A percentile compares a stretch with the other conserved stretches of the same genome.
Conservation (phyloP, 768 basidiomycete genomes). For the Lactarius quietus region DNA sequence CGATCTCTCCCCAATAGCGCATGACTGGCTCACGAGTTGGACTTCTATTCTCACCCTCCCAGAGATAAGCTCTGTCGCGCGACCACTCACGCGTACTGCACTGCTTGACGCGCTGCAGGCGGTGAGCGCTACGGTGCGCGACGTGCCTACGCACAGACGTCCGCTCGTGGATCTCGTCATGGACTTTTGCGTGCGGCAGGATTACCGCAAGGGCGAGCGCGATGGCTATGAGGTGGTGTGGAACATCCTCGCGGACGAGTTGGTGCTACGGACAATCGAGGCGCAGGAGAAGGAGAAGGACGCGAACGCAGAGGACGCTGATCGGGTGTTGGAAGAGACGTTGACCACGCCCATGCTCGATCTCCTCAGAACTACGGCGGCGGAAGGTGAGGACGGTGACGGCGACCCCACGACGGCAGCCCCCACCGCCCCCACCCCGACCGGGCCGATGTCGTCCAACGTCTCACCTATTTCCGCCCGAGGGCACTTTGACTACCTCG, state of each 20-base stretch:
- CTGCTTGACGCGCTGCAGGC: slow-evolving; percentile 54
- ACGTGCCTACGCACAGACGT: slow-evolving; percentile 62
- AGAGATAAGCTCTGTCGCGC: slow-evolving; percentile 29
- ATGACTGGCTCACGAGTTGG: slow-evolving; percentile 72
- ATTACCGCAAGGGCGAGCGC: slow-evolving; percentile 15
- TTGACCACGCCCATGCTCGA: slow-evolving; percentile 21
- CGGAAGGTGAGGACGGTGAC: slow-evolving; percentile 12
- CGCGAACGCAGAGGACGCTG: slow-evolving; percentile 23
- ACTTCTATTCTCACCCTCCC: slow-evolving; percentile 49
- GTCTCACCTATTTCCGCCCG: slow-evolving; percentile 56
- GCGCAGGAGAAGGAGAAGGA: slow-evolving; percentile 44
- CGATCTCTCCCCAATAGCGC: slow-evolving; percentile 65
- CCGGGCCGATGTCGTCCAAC: slow-evolving; percentile 26
- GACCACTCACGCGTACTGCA: slow-evolving; percentile 52
- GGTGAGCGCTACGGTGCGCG: slow-evolving; percentile 63
- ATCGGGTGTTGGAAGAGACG: slow-evolving; percentile 12
- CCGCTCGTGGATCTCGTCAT: slow-evolving; percentile 51
- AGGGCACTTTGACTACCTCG: slow-evolving; percentile 52
- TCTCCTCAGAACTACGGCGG: slow-evolving; percentile 19
- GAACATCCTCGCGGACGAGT: slow-evolving; percentile 29
- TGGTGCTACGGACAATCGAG: slow-evolving; percentile 31
- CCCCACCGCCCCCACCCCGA: slow-evolving; percentile 15
- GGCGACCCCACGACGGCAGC: slow-evolving; percentile 24
- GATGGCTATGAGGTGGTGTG: slow-evolving; percentile 27
- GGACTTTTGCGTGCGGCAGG: slow-evolving; percentile 43